Conservation (phyloP, 768 basidiomycete species). For the Boletus sp. region DNA sequence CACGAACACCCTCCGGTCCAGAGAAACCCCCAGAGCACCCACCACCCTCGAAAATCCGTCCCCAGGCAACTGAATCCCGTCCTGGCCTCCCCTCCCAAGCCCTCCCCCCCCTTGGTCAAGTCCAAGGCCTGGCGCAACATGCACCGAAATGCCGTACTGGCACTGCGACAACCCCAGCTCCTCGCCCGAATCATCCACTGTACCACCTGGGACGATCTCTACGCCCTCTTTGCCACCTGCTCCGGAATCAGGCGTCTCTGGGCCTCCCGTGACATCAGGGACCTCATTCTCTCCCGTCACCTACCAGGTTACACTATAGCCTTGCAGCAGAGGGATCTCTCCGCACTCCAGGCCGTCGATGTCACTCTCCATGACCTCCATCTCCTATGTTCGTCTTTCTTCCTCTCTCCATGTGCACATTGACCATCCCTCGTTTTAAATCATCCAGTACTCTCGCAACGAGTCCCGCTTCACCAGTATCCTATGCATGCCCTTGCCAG, state of each 20-base stretch:
- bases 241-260: slow-evolving; percentile 35
- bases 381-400: slow-evolving; percentile 54
- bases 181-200: slow-evolving; percentile 32
- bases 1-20: neutral
- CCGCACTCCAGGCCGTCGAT: slow-evolving; percentile 43
- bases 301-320: slow-evolving; percentile 56
- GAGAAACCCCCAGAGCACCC: neutral
- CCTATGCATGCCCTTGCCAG: slow-evolving; percentile 61
- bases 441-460: slow-evolving; percentile 59
- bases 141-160: slow-evolving; percentile 22
- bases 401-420: slow-evolving; percentile 4
- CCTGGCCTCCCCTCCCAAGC: slow-evolving; percentile 1
- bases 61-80: neutral
- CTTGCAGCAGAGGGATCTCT: slow-evolving; percentile 39
- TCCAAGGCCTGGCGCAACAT: slow-evolving; percentile 27
- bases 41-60: neutral
- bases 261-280: slow-evolving; percentile 30
- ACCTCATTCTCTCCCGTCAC: slow-evolving; percentile 44
- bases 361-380: slow-evolving; percentile 59
- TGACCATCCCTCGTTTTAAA: slow-evolving; percentile 2
- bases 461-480: slow-evolving; percentile 62
- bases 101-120: slow-evolving; percentile 7
- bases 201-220: slow-evolving; percentile 40
- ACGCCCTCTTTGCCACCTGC: slow-evolving; percentile 36
- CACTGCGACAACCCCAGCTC: slow-evolving; percentile 35